These are phyloP conservation scores for Penicillium paneum DNA, from an alignment of 2,329 filamentous ascomycete genomes.

Conservation along the genomic window DNA sequence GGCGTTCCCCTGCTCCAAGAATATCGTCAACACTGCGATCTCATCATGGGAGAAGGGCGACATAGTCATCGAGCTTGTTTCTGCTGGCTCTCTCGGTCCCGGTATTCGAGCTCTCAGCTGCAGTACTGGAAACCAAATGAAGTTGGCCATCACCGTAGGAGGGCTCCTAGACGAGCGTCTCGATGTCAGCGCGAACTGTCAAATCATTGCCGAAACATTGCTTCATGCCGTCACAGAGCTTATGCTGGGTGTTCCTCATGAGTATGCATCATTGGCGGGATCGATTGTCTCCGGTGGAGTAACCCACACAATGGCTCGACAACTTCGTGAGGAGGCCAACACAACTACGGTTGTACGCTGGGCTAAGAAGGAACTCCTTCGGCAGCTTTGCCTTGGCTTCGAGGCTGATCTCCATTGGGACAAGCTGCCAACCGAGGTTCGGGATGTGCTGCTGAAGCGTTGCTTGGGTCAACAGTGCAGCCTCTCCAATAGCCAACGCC, in stretches of 20 bases:
- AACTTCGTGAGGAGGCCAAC: conserved; percentile 37
- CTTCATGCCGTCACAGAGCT: conserved; percentile 39
- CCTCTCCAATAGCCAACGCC: conserved; percentile 41
- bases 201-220: conserved; percentile 39
- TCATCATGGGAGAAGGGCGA: conserved; percentile 33
- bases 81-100: conserved; percentile 31
- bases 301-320: conserved; percentile 33
- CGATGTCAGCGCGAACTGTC: conserved; percentile 36
- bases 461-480: conserved; percentile 44
- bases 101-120: conserved; percentile 38
- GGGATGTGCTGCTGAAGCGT: conserved; percentile 46
- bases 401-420: conserved; percentile 54
- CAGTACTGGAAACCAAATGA: conserved; percentile 25
- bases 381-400: conserved; percentile 49
- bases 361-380: conserved; percentile 47
- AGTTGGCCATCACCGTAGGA: conserved; percentile 34
- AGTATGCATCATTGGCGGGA: conserved; percentile 36
- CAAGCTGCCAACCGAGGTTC: conserved; percentile 45
- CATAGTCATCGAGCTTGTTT: conserved; percentile 36
- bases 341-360: conserved; percentile 39
- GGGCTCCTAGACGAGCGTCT: conserved; percentile 30
- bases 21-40: conserved; percentile 35
- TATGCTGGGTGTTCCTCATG: conserved; percentile 35
- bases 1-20: conserved; percentile 45
- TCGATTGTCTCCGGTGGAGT: conserved; percentile 34